phyloP scores from a whole-genome alignment of 139 green algal species.

The Chlamydomonas sp. region DNA sequence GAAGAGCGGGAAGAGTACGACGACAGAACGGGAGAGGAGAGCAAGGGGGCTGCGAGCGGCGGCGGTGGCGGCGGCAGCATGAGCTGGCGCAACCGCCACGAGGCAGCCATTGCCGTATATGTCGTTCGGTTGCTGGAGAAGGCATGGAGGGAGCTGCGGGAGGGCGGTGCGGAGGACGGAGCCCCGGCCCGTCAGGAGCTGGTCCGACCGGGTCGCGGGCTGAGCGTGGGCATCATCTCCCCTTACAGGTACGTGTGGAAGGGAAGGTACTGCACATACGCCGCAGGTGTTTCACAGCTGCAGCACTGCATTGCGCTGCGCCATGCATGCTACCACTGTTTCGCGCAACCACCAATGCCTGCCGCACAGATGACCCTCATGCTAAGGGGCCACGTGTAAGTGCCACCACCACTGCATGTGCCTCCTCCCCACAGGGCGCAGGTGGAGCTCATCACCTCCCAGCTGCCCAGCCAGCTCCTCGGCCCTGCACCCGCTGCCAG shows the following conservation, averaged over 20 bases:
- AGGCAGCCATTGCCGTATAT: neutral
- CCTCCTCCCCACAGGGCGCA: neutral
- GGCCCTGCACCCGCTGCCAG: neutral
- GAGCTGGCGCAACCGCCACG: neutral
- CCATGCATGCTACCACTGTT: neutral
- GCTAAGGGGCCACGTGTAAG: too few relatives aligned
- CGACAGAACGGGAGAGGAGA: neutral
- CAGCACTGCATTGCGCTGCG: neutral
- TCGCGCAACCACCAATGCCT: neutral
- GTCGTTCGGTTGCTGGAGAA: neutral
- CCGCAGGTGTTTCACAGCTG: neutral
- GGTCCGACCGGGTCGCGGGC: neutral
- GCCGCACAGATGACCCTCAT: neutral
- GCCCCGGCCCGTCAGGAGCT: neutral
- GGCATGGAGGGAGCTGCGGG: neutral
- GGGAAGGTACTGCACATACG: neutral
- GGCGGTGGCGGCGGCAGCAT: neutral
- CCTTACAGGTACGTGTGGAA: neutral
- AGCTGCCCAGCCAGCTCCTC: neutral
- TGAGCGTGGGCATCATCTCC: constrained; percentile 20
- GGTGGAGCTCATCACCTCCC: neutral
- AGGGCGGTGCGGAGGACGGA: neutral
- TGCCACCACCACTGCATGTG: neutral
- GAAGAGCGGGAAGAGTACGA: constrained; percentile 12
- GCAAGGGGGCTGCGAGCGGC: too few relatives aligned